Evolutionary conservation across 2,329 filamentous ascomycete species (phyloP), one percentile per base, ranked within the genome.

Genomic region (Arthrocladium fulminans): DNA sequence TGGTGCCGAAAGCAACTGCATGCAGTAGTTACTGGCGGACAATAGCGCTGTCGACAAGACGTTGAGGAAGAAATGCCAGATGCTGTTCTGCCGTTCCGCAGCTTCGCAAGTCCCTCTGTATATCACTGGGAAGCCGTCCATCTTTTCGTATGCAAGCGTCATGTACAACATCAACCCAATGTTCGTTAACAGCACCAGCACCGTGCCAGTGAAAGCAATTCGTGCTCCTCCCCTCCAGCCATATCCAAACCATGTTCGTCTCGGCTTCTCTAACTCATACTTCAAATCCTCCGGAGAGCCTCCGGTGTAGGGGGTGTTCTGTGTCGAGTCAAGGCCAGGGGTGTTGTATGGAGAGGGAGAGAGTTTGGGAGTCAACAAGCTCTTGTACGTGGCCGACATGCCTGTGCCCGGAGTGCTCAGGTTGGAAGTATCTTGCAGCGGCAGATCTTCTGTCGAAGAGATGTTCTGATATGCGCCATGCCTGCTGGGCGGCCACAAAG

Each of bases 1-100:
- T 0, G 76, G 75, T 0, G 74, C 67, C 10, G 61, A 67, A 10
- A 79, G 59, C 17, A 70, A 64, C 51, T 79, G 75, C 71, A 76
- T 76, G 48, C 65, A 69, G 50, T 73, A 75, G 55, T 74, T 75
- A 32, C 68, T 72, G 3, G 70, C 70, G 1, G 66, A 64, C 0
- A 76, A 63, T 13, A 76, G 49, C 1, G 66, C 47, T 0, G 72
- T 74, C 24, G 67, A 67, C 25, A 75, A 59, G 1, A 65, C 48
- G 59, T 77, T 77, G 56, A 78, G 70, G 2, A 67, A 48, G 22
- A 76, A 55, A 58, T 77, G 73, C 0, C 72, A 46, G 10, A 55
- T 51, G 27, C 38, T 56, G 41, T 58, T 55, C 30, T 49, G 52
- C 8, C 2, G 48, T 40, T 56, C 52, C 19, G 47, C 52, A 25